Evolutionary conservation across 2,329 filamentous ascomycete species (phyloP), one percentile per base, ranked within the genome.

Genomic region (Colletotrichum melonis): DNA sequence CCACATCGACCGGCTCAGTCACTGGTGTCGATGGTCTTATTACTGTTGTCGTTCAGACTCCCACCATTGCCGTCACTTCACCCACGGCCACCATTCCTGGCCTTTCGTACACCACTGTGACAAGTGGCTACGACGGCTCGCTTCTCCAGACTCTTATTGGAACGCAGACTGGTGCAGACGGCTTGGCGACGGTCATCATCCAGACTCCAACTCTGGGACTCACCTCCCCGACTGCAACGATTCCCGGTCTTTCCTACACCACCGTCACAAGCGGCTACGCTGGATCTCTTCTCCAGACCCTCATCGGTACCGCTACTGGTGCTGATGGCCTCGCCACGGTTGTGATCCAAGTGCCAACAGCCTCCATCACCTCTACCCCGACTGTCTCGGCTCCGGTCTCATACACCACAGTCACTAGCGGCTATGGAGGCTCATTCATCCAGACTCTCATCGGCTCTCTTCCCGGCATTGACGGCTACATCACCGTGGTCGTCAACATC

Each of bases 251-350:
- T 4, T 42, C 63, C 1, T 65, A 65, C 14, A 65, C 63, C 7
- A 65, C 63, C 8, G 16, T 67, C 26, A 67, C 64, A 4, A 67
- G 55, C 5, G 56, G 56, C 16, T 67, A 55, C 22, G 32, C 4
- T 9, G 69, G 69, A 14, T 32, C 49, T 6, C 2, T 67, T 11
- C 32, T 26, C n/a, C 56, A 35, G 56, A 62, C 57, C 2, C 65
- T 62, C 3, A 62, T 55, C 5, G 65, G 56, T 4, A 62, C 65
- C 8, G 5, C 46, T 4, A 62, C 57, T 22, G 65, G 65, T n/a
- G 42, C 26, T 4, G 68, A 67, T 26, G 63, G 68, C 7, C 68
- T 71, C 5, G 68, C 63, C n/a, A 71, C 68, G 3, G 68, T 67
- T 4, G 24, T 71, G 2, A 32, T 71, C 12, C 68, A 71, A n/a